Evolutionary conservation across 2,329 filamentous ascomycete genomes (phyloP).

Genomic region (Pestalotiopsis sp.): DNA sequence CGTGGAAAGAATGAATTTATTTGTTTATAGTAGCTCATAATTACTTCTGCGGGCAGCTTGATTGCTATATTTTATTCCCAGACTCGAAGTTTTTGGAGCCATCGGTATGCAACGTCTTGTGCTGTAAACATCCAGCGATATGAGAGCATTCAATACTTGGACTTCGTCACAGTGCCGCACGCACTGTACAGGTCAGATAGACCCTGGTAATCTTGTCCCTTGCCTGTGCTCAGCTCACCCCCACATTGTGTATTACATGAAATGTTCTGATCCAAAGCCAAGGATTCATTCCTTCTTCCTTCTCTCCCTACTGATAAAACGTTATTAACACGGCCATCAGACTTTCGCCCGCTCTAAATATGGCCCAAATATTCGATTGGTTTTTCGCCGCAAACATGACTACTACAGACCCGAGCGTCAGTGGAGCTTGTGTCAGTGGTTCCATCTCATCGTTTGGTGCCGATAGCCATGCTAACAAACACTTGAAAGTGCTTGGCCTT

Average conservation of each 20-base stretch:
- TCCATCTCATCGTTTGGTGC: not conserved
- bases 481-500: conserved; percentile 20
- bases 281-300: not conserved
- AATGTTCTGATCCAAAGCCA: not conserved
- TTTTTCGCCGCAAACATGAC: not conserved
- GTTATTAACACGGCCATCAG: not conserved
- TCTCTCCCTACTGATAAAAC: not conserved
- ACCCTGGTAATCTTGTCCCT: not conserved
- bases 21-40: not conserved
- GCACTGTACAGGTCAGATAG: not conserved
- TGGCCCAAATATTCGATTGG: conserved; percentile 5
- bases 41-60: not conserved
- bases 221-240: not conserved
- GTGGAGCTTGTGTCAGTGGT: conserved; percentile 10
- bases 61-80: not conserved
- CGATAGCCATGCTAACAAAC: conserved; percentile 2
- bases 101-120: not conserved
- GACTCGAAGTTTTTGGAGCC: not conserved
- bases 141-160: not conserved
- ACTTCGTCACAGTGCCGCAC: not conserved
- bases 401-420: not conserved
- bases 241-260: not conserved
- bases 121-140: not conserved
- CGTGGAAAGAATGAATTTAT: not conserved
- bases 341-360: not conserved